phyloP scores from a whole-genome alignment of 495 filamentous ascomycete genomes.

The Choiromyces venosus region DNA sequence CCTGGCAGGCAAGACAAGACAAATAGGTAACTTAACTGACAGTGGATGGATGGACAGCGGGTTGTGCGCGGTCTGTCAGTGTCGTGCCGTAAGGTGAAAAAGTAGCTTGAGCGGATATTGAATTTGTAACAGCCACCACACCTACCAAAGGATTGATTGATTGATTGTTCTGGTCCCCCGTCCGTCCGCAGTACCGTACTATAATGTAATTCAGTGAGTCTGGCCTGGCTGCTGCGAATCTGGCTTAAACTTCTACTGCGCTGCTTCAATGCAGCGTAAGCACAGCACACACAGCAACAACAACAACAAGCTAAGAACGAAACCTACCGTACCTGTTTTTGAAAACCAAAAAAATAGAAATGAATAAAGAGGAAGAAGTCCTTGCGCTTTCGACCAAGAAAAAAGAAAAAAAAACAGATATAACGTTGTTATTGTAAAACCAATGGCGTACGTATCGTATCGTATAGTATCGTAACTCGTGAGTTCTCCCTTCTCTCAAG shows the following conservation, averaged over 20 bases:
- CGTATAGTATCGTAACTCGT: no score
- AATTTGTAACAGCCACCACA: background rate
- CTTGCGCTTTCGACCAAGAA: no score
- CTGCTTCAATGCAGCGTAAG: background rate
- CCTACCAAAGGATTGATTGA: no score
- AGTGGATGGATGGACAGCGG: no score
- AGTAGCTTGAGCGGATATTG: background rate
- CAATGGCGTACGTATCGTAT: no score
- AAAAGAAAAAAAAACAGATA: no score
- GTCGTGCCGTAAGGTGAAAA: background rate
- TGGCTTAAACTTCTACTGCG: background rate
- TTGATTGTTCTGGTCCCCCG: background rate
- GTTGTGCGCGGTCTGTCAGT: background rate
- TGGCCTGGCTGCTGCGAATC: background rate
- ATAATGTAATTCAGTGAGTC: background rate
- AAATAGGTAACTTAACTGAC: background rate
- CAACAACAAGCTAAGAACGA: no score
- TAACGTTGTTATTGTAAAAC: no score
- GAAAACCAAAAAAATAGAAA: background rate
- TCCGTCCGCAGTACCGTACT: background rate
- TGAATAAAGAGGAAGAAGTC: no score
- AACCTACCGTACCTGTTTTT: background rate
- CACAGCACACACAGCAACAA: constrained; percentile 1
- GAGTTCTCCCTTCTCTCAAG: no score
- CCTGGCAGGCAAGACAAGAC: background rate